phyloP scores from a whole-genome alignment of 2,329 filamentous ascomycete species.

The Claviceps humidiphila region DNA sequence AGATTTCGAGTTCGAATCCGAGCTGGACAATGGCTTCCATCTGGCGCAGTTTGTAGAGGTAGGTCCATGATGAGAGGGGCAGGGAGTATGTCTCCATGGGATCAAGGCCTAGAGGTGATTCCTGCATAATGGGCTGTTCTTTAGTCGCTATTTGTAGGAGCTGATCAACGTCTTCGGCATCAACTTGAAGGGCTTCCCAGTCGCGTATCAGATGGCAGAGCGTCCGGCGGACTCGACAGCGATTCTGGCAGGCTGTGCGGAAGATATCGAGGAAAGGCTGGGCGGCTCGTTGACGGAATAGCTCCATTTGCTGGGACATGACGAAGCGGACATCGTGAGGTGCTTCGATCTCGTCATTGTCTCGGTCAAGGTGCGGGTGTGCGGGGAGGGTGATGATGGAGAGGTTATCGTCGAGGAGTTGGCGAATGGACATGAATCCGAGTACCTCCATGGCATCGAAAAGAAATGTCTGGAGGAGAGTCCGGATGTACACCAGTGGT shows the following conservation, averaged over 20 bases:
- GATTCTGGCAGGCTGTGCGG: conserved; percentile 76
- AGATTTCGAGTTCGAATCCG: conserved; percentile 87
- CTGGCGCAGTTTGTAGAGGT: conserved; percentile 76
- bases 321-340: conserved; percentile 60
- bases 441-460: conserved; percentile 60
- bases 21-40: conserved; percentile 82
- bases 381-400: conserved; percentile 60
- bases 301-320: conserved; percentile 61
- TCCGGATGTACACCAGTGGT: conserved; percentile 71
- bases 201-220: conserved; percentile 71
- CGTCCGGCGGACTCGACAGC: conserved; percentile 79
- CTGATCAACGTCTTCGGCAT: conserved; percentile 65
- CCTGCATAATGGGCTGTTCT: conserved; percentile 45
- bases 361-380: conserved; percentile 55
- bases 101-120: conserved; percentile 18
- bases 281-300: conserved; percentile 45
- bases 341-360: conserved; percentile 64
- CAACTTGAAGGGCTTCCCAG: conserved; percentile 72
- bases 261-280: conserved; percentile 74
- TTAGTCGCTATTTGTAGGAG: conserved; percentile 47
- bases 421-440: conserved; percentile 53
- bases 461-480: conserved; percentile 62
- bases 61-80: conserved; percentile 77
- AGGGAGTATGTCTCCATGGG: conserved; percentile 48
- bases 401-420: conserved; percentile 74